These are phyloP conservation scores for Paecilomyces fulvus DNA, from an alignment of 2,329 filamentous ascomycete genomes.

Conservation along the genomic window DNA sequence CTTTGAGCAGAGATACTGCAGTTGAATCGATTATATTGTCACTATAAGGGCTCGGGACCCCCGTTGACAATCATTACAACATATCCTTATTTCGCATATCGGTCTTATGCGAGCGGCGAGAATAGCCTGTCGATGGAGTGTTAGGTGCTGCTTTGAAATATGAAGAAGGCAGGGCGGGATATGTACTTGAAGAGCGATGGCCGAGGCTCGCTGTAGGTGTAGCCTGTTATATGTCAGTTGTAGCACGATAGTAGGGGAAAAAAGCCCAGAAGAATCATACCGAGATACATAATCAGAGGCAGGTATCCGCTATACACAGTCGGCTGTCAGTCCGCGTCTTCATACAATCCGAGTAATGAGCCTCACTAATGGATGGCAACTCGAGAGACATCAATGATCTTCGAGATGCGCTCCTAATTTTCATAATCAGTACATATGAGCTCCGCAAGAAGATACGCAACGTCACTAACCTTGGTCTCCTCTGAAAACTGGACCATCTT, in stretches of 20 bases:
- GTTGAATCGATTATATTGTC: background rate
- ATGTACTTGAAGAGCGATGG: conserved; percentile 66
- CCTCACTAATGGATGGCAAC: conserved; percentile 92
- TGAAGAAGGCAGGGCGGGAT: conserved; percentile 16
- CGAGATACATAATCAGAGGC: conserved; percentile 92
- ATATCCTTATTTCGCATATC: conserved; percentile 1
- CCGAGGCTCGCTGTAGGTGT: conserved; percentile 86
- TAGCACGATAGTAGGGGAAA: conserved; percentile 8
- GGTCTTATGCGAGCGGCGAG: conserved; percentile 33
- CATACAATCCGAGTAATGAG: conserved; percentile 18
- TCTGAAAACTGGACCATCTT: conserved; percentile 67
- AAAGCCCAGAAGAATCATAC: conserved; percentile 42
- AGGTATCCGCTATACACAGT: conserved; percentile 68
- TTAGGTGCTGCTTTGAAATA: conserved; percentile 8
- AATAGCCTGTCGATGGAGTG: conserved; percentile 24
- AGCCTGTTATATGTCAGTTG: conserved; percentile 49
- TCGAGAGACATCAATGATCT: conserved; percentile 89
- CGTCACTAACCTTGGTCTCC: conserved; percentile 73
- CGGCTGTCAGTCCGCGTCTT: conserved; percentile 20
- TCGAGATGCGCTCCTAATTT: conserved; percentile 85
- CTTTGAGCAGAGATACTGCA: background rate
- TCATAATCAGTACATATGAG: background rate
- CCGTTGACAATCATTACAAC: conserved; percentile 1
- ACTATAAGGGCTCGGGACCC: background rate
- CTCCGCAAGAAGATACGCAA: background rate